These are phyloP conservation scores for Mallotus japonicus DNA, from an alignment of 441 rosid species.

Conservation along the genomic window DNA sequence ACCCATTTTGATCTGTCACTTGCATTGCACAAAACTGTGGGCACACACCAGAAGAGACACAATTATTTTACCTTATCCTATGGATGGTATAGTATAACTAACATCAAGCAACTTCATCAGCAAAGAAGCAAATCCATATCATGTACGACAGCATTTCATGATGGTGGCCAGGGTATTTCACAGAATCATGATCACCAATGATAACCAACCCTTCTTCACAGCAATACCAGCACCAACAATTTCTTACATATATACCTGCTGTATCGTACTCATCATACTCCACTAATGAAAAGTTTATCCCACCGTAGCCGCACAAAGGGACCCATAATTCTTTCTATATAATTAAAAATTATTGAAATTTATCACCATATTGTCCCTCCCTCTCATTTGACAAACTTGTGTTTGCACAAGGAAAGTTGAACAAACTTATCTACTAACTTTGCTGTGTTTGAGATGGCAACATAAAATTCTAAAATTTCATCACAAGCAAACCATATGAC, in stretches of 20 bases:
- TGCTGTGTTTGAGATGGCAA: not conserved
- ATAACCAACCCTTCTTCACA: slow-evolving; percentile 4
- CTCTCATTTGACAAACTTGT: not conserved
- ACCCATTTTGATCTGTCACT: slow-evolving; percentile 9
- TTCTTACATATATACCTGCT: not conserved
- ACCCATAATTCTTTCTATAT: slow-evolving; percentile 1
- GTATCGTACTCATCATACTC: not conserved
- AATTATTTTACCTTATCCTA: not conserved
- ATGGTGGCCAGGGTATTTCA: not conserved
- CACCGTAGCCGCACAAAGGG: not conserved
- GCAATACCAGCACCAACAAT: not conserved
- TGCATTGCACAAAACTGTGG: slow-evolving; percentile 2
- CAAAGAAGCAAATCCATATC: slow-evolving; percentile 4
- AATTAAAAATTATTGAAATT: not conserved
- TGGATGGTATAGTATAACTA: not conserved
- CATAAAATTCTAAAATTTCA: not conserved
- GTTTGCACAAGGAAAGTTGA: not conserved
- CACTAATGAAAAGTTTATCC: slow-evolving; percentile 9
- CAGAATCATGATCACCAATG: slow-evolving; percentile 8
- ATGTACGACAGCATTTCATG: not conserved
- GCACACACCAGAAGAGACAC: not conserved
- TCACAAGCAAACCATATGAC: not conserved
- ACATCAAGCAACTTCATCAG: not conserved
- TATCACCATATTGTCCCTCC: not conserved
- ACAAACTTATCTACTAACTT: not conserved